Evolutionary conservation across 768 basidiomycete genomes (phyloP).

Genomic region (Coprinellus aureogranulatus): DNA sequence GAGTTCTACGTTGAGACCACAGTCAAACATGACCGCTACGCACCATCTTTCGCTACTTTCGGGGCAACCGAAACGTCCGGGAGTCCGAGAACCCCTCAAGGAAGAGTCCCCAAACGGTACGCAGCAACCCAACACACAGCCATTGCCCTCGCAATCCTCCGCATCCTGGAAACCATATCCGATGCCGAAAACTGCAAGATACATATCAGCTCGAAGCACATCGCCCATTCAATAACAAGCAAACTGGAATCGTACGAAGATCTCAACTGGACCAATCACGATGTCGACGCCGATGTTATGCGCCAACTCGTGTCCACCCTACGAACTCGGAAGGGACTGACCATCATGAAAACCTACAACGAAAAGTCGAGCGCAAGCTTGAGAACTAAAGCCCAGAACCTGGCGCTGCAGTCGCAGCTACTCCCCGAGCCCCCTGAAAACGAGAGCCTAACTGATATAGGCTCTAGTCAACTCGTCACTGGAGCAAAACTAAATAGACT

Average conservation of each 20-base stretch:
- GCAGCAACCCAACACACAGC: not conserved
- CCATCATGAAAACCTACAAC: not conserved
- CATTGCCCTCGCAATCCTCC: not conserved
- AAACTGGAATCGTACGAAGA: not conserved
- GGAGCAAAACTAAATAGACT: not conserved
- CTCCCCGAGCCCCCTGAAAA: not conserved
- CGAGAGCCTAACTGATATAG: not conserved
- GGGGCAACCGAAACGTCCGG: not conserved
- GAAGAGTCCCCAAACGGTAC: not conserved
- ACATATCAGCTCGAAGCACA: not conserved
- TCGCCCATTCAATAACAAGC: not conserved
- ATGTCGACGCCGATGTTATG: not conserved
- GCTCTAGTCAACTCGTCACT: not conserved
- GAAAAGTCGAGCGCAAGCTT: not conserved
- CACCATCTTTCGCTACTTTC: not conserved
- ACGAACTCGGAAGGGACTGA: not conserved
- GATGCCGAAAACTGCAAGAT: not conserved
- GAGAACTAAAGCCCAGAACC: no score
- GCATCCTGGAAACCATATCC: not conserved
- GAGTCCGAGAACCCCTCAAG: not conserved
- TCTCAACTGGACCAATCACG: not conserved
- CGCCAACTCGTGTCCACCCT: not conserved
- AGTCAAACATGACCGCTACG: not conserved
- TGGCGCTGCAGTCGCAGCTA: no score
- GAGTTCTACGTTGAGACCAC: not conserved